These are phyloP conservation scores for Tuctoria greenei DNA, from an alignment of 176 grass and related monocot species.

Conservation along the genomic window DNA sequence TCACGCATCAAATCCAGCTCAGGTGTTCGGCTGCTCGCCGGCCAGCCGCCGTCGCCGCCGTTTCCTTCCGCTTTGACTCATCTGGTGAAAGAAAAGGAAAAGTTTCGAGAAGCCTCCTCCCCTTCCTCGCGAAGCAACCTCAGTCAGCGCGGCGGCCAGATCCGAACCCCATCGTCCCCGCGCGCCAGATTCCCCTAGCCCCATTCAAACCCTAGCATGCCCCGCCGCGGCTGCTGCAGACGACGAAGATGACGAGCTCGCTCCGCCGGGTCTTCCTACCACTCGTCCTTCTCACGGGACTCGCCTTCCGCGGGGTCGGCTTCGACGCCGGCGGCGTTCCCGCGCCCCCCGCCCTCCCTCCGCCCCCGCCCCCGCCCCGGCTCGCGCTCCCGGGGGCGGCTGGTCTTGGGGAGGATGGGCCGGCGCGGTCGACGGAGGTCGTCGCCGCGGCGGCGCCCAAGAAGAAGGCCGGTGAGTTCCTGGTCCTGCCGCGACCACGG, in stretches of 20 bases:
- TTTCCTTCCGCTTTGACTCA: constrained; percentile 15
- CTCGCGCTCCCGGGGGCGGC: constrained; percentile 32
- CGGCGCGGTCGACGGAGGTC: constrained; percentile 34
- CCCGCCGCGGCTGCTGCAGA: background rate
- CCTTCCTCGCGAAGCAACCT: constrained; percentile 42
- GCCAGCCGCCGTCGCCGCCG: background rate
- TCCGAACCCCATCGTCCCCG: constrained; percentile 17
- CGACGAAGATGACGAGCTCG: constrained; percentile 3
- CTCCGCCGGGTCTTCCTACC: constrained; percentile 41
- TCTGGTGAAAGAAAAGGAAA: background rate
- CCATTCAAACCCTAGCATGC: constrained; percentile 46
- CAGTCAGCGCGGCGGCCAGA: background rate
- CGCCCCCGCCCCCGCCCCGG: background rate
- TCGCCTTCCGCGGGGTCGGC: constrained; percentile 35
- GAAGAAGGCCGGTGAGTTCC: constrained; percentile 3
- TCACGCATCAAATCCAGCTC: background rate
- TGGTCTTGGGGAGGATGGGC: background rate
- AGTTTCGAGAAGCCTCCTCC: constrained; percentile 31
- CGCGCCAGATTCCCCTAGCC: background rate
- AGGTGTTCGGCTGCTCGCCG: background rate
- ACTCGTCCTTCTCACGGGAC: constrained; percentile 42
- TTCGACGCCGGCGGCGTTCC: constrained; percentile 24
- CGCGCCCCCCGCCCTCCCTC: background rate
- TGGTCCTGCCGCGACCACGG: constrained; percentile 16
- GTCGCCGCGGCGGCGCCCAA: background rate